Evolutionary conservation across 495 filamentous ascomycete genomes (phyloP), one percentile per base, ranked within the genome.

Genomic region (Lindgomyces ingoldianus): DNA sequence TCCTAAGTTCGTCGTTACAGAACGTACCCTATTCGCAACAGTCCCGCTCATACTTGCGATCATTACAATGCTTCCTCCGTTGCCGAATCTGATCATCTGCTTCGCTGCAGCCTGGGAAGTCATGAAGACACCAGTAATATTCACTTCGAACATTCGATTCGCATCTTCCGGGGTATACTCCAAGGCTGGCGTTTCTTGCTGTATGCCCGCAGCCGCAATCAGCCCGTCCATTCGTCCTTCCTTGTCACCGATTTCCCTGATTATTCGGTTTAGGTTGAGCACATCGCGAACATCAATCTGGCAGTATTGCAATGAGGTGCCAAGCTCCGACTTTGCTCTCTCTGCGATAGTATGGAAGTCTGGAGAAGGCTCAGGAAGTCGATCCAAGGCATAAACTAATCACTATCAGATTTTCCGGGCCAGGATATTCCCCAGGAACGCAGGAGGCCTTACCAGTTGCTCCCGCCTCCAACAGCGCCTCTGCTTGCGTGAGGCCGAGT

Each of bases 251-350:
- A 96, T 95, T 12, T 79, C 79, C 62, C 81, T 79, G 46, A 95
- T 78, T 27, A 89, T 82, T 36, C 77, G 76, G 72, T 91, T 87
- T 27, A 97, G 79, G 6, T 81, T 75, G 21, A 81, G 77, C 22
- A 87, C 87, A 72, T 93, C 85, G n/a, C 90, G 87, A 24, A 96
- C 91, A 72, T 96, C 91, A 58, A 94, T 87, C 62, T 86, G 87
- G 72, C 89, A 88, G 78, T 96, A 95, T 62, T 84, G 77, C 33
- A 96, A 73, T 45, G 84, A 82, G 19, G 89, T 88, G 41, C 83
- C 85, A 9, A 95, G 81, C 66, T 88, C 85, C 39, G 81, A 72
- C 4, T 74, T 77, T 4, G 90, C 90, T 47, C 87, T 81, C 63
- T 81, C 77, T 48, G 87, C 86, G 45, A 93, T 82, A 19, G 73